Percentiles rank a stretch among this genome's conserved stretches.
phyloP scores from a whole-genome alignment of 345 rosid species.

The Salix exigua region DNA sequence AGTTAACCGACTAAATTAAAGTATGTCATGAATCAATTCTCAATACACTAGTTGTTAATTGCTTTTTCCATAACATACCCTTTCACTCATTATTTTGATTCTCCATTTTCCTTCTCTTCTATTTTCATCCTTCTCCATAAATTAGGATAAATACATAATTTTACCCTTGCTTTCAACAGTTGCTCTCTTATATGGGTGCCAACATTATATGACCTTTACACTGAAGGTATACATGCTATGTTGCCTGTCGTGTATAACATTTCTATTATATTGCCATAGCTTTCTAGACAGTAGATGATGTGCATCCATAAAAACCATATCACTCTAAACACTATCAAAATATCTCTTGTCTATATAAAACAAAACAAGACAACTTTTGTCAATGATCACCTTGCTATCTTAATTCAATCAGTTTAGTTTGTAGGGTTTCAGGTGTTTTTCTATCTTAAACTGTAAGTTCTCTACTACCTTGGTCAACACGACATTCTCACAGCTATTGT shows the following conservation, averaged over 20 bases:
- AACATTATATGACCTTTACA: neutral
- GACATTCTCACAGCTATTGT: neutral
- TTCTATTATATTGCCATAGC: neutral
- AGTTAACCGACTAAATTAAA: too few relatives aligned
- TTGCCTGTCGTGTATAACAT: too few relatives aligned
- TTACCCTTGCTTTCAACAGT: neutral
- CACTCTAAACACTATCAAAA: neutral
- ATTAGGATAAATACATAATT: neutral
- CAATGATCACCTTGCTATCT: neutral
- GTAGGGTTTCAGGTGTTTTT: neutral
- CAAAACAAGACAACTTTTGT: neutral
- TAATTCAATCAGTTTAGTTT: too few relatives aligned
- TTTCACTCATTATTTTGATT: neutral
- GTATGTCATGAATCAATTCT: neutral
- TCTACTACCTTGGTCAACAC: neutral
- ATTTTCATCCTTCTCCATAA: too few relatives aligned
- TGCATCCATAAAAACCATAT: neutral
- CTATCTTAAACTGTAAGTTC: too few relatives aligned
- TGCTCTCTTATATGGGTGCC: neutral
- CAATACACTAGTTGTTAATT: neutral
- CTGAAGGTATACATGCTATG: too few relatives aligned
- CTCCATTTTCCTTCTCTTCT: neutral
- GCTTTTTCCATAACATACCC: neutral
- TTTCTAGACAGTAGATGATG: neutral
- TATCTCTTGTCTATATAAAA: too few relatives aligned